phyloP scores from a whole-genome alignment of 1,284 basidiomycete genomes.

The Ustilago tritici region DNA sequence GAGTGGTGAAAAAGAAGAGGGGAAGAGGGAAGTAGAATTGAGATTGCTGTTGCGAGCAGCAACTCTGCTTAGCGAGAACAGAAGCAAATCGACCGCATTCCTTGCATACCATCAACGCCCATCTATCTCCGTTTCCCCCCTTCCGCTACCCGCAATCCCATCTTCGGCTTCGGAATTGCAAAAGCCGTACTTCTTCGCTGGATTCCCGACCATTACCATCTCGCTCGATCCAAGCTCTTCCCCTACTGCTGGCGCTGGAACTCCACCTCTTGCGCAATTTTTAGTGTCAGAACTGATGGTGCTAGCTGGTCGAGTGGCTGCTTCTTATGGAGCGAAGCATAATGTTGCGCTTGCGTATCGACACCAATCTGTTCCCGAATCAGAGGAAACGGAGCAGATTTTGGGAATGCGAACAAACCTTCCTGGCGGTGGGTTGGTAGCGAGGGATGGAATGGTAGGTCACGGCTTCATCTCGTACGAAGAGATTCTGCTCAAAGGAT shows the following conservation, averaged over 20 bases:
- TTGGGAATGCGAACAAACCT: slow-evolving; percentile 59
- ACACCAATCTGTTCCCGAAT: slow-evolving; percentile 70
- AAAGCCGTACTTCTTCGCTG: slow-evolving; percentile 50
- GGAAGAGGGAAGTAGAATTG: slow-evolving; percentile 66
- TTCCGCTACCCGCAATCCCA: slow-evolving; percentile 28
- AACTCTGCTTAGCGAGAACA: slow-evolving; percentile 51
- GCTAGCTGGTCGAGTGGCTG: slow-evolving; percentile 81
- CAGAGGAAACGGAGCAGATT: slow-evolving; percentile 59
- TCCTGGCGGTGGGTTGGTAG: slow-evolving; percentile 32
- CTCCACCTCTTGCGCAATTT: slow-evolving; percentile 26
- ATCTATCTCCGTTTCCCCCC: slow-evolving; percentile 23
- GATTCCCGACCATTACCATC: slow-evolving; percentile 46
- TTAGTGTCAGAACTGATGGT: slow-evolving; percentile 88
- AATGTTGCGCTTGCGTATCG: slow-evolving; percentile 80
- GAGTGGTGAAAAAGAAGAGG: not conserved
- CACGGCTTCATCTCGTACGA: slow-evolving; percentile 40
- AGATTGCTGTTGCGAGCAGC: slow-evolving; percentile 70
- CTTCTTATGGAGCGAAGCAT: slow-evolving; percentile 77
- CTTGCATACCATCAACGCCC: slow-evolving; percentile 3
- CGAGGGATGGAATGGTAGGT: slow-evolving; percentile 10
- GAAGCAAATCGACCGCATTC: slow-evolving; percentile 12
- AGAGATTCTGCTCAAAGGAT: slow-evolving; percentile 21
- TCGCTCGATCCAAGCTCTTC: slow-evolving; percentile 3
- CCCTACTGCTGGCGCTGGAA: not conserved
- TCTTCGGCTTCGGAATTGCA: slow-evolving; percentile 2